Evolutionary conservation across 768 basidiomycete genomes (phyloP).

Genomic region (Leccinum uliginosum): DNA sequence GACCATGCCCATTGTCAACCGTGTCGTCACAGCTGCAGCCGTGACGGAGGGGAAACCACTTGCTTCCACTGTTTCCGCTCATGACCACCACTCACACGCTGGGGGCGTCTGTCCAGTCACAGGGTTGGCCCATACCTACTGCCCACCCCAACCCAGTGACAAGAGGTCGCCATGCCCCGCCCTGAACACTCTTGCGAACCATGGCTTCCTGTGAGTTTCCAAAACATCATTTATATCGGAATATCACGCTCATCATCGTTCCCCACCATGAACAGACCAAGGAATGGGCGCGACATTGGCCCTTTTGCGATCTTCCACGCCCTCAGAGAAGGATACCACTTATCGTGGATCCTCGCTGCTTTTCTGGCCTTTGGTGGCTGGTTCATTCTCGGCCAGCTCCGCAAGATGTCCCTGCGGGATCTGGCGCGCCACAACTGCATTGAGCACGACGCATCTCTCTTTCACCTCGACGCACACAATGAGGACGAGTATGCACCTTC

Average conservation of each 20-base stretch:
- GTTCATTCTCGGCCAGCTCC: slow-evolving; percentile 37
- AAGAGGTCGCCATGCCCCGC: slow-evolving; percentile 69
- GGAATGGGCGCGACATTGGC: slow-evolving; percentile 47
- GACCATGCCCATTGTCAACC: slow-evolving; percentile 6
- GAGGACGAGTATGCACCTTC: slow-evolving; percentile 46
- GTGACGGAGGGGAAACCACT: slow-evolving; percentile 1
- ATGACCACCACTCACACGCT: slow-evolving; percentile 21
- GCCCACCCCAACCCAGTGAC: slow-evolving; percentile 43
- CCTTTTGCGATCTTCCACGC: slow-evolving; percentile 37
- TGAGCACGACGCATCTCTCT: slow-evolving; percentile 60
- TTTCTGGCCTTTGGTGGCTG: slow-evolving; percentile 48
- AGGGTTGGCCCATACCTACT: slow-evolving; percentile 36
- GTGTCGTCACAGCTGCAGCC: neutral
- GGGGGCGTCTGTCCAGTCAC: slow-evolving; percentile 38
- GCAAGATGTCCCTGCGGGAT: slow-evolving; percentile 33
- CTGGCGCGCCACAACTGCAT: slow-evolving; percentile 46
- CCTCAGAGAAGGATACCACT: slow-evolving; percentile 46
- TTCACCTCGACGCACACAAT: slow-evolving; percentile 43
- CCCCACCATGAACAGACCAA: slow-evolving; percentile 32
- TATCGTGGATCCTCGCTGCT: slow-evolving; percentile 43
- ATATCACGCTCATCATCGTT: neutral
- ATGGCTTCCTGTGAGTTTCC: slow-evolving; percentile 62
- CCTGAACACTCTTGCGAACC: slow-evolving; percentile 69
- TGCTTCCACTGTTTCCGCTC: slow-evolving; percentile 9
- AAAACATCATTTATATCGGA: neutral